Conservation (phyloP, 495 filamentous ascomycete species). For the Penicillium nucicola region DNA sequence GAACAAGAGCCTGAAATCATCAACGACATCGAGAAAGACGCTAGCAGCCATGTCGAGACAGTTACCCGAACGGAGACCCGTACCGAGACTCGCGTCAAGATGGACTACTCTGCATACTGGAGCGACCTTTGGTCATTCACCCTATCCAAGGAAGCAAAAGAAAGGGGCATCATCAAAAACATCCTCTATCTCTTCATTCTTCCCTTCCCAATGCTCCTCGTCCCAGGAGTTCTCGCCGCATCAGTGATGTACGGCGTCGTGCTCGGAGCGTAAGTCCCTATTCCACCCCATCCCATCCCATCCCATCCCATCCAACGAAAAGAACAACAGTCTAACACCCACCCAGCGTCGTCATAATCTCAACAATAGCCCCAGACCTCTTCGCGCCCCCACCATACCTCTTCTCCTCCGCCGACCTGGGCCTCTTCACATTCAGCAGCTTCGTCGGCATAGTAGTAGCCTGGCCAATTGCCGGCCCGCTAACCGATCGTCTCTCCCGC, state of each 20-base stretch:
- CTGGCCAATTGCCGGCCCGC: slow-evolving; percentile 29
- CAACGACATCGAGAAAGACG: slow-evolving; percentile 15
- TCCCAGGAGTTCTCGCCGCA: slow-evolving; percentile 27
- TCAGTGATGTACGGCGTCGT: slow-evolving; percentile 36
- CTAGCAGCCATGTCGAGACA: slow-evolving; percentile 17
- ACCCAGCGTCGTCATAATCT: slow-evolving; percentile 25
- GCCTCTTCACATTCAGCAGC: slow-evolving; percentile 29
- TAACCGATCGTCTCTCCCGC: slow-evolving; percentile 30
- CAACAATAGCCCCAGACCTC: slow-evolving; percentile 21
- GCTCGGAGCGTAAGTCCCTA: slow-evolving; percentile 33
- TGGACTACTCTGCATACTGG: slow-evolving; percentile 25
- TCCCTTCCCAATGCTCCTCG: slow-evolving; percentile 31
- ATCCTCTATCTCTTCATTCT: slow-evolving; percentile 26
- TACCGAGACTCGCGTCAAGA: slow-evolving; percentile 5
- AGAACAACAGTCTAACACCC: not conserved
- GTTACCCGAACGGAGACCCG: slow-evolving; percentile 9
- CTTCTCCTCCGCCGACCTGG: slow-evolving; percentile 23
- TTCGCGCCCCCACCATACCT: slow-evolving; percentile 29
- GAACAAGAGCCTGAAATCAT: slow-evolving; percentile 12
- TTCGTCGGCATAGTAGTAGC: slow-evolving; percentile 29
- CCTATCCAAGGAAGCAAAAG: slow-evolving; percentile 17
- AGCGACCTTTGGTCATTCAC: slow-evolving; percentile 26
- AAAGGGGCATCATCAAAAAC: slow-evolving; percentile 15
- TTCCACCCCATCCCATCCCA: not conserved
- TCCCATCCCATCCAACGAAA: no score